Conservation (phyloP, 768 basidiomycete genomes). For the Boletus edulis region DNA sequence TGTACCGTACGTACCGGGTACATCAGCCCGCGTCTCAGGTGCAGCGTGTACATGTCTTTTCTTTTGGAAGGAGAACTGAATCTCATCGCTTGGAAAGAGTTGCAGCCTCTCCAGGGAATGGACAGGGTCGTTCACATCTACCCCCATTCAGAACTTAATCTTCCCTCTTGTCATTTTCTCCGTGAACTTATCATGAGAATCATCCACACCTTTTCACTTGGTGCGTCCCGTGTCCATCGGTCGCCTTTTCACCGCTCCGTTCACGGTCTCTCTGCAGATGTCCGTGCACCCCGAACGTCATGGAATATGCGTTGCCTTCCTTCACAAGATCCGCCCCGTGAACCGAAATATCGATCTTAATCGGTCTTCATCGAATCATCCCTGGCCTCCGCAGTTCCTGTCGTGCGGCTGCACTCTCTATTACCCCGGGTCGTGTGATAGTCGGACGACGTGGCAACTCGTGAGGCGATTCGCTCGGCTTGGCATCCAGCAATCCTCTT, state of each 20-base stretch:
- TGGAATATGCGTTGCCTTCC: conserved; percentile 13
- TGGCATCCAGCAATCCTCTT: conserved; percentile 2
- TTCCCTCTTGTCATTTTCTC: neutral
- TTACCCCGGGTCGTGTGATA: conserved; percentile 33
- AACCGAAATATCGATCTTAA: conserved; percentile 12
- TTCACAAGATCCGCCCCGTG: conserved; percentile 27
- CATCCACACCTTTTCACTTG: conserved; percentile 12
- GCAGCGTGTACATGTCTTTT: neutral
- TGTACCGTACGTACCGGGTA: too few species aligned
- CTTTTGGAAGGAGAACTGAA: neutral
- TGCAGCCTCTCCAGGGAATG: neutral
- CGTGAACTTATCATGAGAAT: conserved; percentile 16
- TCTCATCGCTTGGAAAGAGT: conserved; percentile 6
- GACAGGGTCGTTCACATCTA: conserved; percentile 13
- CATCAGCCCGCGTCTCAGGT: neutral
- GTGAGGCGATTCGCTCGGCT: conserved; percentile 9
- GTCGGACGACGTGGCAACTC: neutral
- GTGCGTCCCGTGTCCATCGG: conserved; percentile 5
- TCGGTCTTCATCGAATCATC: conserved; percentile 7
- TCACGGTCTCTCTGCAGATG: conserved; percentile 6
- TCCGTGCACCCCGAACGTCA: conserved; percentile 15
- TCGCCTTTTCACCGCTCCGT: conserved; percentile 15
- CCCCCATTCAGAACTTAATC: conserved; percentile 13
- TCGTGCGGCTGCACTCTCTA: conserved; percentile 23
- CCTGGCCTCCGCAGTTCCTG: conserved; percentile 21